phyloP scores from a whole-genome alignment of 2,329 filamentous ascomycete species.

The Alternaria triticina region DNA sequence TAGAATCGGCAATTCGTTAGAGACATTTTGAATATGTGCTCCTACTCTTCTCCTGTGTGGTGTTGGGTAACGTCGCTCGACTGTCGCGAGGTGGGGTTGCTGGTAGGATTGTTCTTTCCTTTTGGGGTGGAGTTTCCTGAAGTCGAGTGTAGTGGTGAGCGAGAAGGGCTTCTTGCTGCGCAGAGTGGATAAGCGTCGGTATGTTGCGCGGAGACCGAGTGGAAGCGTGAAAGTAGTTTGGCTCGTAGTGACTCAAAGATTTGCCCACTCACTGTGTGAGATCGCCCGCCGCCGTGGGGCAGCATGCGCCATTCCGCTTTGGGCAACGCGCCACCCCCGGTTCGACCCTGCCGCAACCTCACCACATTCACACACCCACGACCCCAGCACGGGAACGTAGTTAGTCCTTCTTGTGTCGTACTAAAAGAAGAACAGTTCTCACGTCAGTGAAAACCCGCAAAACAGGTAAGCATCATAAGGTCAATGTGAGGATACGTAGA shows the following conservation, averaged over 20 bases:
- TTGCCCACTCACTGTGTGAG: slow-evolving; percentile 31
- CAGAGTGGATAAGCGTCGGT: background rate
- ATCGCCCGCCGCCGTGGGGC: slow-evolving; percentile 23
- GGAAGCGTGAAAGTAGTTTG: slow-evolving; percentile 4
- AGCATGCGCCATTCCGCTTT: slow-evolving; percentile 1
- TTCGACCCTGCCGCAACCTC: too few relatives aligned
- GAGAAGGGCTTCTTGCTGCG: background rate
- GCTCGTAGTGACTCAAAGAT: slow-evolving; percentile 32
- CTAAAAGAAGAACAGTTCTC: too few relatives aligned
- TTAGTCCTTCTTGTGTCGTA: too few relatives aligned
- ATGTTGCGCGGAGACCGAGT: slow-evolving; percentile 1
- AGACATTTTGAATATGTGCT: slow-evolving; percentile 70
- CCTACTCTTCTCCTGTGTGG: slow-evolving; percentile 13
- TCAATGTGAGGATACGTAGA: too few relatives aligned
- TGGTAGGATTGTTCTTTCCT: background rate
- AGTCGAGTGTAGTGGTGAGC: background rate
- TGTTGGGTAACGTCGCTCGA: slow-evolving; percentile 7
- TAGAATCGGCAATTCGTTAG: slow-evolving; percentile 97
- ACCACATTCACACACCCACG: background rate
- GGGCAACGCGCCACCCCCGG: background rate
- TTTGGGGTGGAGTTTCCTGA: background rate
- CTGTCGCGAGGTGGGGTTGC: slow-evolving; percentile 11
- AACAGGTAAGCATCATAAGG: too few relatives aligned
- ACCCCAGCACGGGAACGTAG: background rate
- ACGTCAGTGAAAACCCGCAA: too few relatives aligned